These are phyloP conservation scores for Trichophyton equinum DNA, from an alignment of 2,329 filamentous ascomycete species.

Conservation along the genomic window DNA sequence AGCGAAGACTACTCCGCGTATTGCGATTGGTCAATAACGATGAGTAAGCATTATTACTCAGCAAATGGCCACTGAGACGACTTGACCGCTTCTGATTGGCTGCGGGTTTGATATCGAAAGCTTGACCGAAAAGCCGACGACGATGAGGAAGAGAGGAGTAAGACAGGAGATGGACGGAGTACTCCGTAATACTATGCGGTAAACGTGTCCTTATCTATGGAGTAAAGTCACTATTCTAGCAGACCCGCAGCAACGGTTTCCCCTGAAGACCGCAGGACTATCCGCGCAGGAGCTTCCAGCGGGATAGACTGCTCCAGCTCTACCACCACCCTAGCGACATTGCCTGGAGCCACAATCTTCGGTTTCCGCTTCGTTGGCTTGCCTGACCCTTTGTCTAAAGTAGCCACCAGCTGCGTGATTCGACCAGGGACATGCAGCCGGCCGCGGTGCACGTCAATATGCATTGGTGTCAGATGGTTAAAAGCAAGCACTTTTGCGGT, in stretches of 20 bases:
- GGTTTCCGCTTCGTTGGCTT: slow-evolving; percentile 70
- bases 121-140: not conserved
- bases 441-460: slow-evolving; percentile 77
- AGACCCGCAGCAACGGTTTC: slow-evolving; percentile 79
- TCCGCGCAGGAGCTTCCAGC: slow-evolving; percentile 63
- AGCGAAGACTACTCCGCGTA: slow-evolving; percentile 27
- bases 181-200: not conserved
- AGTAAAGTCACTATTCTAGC: slow-evolving; percentile 45
- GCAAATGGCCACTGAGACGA: not conserved
- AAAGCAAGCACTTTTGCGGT: slow-evolving; percentile 79
- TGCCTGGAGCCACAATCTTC: slow-evolving; percentile 66
- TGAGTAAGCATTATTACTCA: slow-evolving; percentile 19
- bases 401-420: slow-evolving; percentile 58
- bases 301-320: slow-evolving; percentile 63
- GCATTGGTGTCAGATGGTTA: slow-evolving; percentile 77
- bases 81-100: slow-evolving; percentile 9
- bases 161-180: not conserved
- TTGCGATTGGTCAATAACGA: slow-evolving; percentile 23
- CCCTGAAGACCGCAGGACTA: slow-evolving; percentile 69
- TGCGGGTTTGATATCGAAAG: not conserved
- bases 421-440: slow-evolving; percentile 65
- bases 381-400: slow-evolving; percentile 68
- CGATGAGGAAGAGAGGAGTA: not conserved
- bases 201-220: not conserved
- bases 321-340: slow-evolving; percentile 63